Evolutionary conservation across 257 asterid species (phyloP).

Genomic region (Marsdenia floribunda): DNA sequence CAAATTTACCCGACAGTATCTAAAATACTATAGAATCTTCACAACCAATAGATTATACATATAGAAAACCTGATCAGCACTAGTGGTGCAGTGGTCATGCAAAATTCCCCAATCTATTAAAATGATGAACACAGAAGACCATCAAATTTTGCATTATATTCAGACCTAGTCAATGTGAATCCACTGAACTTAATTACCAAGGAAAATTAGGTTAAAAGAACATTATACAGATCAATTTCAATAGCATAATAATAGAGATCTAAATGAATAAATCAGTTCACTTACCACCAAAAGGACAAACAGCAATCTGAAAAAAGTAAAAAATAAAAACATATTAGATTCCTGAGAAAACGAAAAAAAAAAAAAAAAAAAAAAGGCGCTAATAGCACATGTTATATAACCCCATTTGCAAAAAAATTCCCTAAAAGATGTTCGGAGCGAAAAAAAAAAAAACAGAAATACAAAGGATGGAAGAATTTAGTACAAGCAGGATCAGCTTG

Average conservation of each 20-base stretch:
- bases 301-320: constrained; percentile 74
- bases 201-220: not conserved
- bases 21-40: not conserved
- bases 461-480: constrained; percentile 4
- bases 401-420: not conserved
- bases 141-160: not conserved
- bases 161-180: constrained; percentile 1
- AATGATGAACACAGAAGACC: not conserved
- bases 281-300: constrained; percentile 90
- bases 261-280: not conserved
- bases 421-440: no score
- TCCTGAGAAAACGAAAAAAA: constrained; percentile 4
- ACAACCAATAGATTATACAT: not conserved
- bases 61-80: not conserved
- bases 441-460: not conserved
- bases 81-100: not conserved
- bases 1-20: not conserved
- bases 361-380: constrained; percentile 1
- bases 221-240: constrained; percentile 15
- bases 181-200: not conserved
- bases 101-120: not conserved
- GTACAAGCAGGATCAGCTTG: constrained; percentile 82
- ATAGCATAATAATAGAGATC: not conserved
- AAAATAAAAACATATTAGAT: no score
- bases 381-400: no score